Base-by-base conservation (phyloP, 306 rosid genomes). In the Comarum palustre region DNA sequence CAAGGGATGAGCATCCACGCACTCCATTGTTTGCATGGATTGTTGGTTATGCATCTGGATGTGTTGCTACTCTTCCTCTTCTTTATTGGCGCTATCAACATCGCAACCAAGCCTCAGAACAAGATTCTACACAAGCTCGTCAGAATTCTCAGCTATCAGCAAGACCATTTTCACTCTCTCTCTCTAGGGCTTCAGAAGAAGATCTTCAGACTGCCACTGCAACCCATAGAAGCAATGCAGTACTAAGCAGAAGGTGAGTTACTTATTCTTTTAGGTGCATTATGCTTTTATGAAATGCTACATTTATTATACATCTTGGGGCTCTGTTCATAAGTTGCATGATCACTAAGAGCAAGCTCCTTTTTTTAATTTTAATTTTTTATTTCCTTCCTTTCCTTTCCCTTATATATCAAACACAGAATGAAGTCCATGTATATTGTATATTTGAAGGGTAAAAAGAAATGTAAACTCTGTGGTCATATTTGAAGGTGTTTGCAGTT, bases 31-130 rank as follows among this genome's bases (percentile, higher is more conserved):
- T 85, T 85, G 89, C 79, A 3, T 94, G 99, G 99, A 84, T 94
- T 52, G 79, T 94, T 34, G 97, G 99, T 17, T 91, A 91, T 84
- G 96, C 97, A 71, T 81, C 87, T 68, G 99, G 99, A 69, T 89
- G 99, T 80, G 84, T 83, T 88, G 95, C 96, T 70, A 94, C 87
- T 42, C 88, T 94, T 63, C 99, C 99, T 82, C 87, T 94, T 74
- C 95, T 94, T 64, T 91, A 82, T 76, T 94, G 99, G 99, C 89
- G 99, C 73, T 94, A 91, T 82, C 79, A 80, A 77, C 90, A 89
- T 77, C 90, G 85, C 76, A 89, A 82, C 79, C 97, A 83, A 81
- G 66, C 47, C 76, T 79, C 90, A 75, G 99, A 86, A 66, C 97
- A 85, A 78, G 93, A 87, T 48, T 69, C 86, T 46, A 22, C 87